phyloP scores from a whole-genome alignment of 331 rosid genomes.

The Saraca asoca region DNA sequence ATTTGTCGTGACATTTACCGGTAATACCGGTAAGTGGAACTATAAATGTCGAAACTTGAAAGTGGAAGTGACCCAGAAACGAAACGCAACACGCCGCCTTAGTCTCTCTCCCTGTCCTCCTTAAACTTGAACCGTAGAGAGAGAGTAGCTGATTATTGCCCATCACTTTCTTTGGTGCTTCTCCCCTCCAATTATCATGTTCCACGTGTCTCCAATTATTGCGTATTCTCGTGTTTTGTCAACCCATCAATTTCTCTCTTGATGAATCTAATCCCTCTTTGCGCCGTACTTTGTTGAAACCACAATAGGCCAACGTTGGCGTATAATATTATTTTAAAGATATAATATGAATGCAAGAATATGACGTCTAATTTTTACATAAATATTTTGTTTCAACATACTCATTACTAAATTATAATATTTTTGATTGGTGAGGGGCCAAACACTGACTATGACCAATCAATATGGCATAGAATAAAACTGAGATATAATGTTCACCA shows the following conservation, averaged over 20 bases:
- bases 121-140: background rate
- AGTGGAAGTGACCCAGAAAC: too few relatives aligned
- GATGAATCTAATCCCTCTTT: constrained; percentile 22
- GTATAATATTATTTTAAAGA: background rate
- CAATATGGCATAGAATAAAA: background rate
- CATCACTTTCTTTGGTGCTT: too few relatives aligned
- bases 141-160: background rate
- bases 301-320: background rate
- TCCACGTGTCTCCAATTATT: constrained; percentile 41
- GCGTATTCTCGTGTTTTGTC: constrained; percentile 17
- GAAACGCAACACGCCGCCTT: too few relatives aligned
- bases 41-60: too few relatives aligned
- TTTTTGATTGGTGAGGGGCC: constrained; percentile 33
- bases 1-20: background rate
- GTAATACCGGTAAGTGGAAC: too few relatives aligned
- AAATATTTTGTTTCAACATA: background rate
- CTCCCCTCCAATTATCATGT: constrained; percentile 1
- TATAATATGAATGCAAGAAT: constrained; percentile 3
- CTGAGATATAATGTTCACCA: constrained; percentile 4
- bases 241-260: constrained; percentile 31
- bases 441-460: constrained; percentile 12
- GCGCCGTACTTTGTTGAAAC: constrained; percentile 31
- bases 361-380: constrained; percentile 20
- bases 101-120: too few relatives aligned
- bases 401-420: constrained; percentile 30